Base-by-base conservation (phyloP, 148 eudicot genomes). In the Nepenthes gracilis region DNA sequence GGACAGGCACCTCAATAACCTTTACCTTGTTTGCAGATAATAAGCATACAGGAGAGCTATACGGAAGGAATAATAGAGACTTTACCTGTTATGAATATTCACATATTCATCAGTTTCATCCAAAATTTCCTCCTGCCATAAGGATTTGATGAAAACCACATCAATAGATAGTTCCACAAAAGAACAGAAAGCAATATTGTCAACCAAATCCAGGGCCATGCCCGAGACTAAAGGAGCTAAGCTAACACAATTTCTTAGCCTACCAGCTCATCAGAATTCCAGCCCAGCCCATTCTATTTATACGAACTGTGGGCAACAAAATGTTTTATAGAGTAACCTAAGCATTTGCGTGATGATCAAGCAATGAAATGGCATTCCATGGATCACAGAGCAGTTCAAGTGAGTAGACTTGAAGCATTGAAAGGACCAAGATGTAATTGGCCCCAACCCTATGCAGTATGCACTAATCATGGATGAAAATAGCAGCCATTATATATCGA, bases 91-190 rank as follows among this genome's bases (percentile, higher is more conserved):
- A 76, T 93, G 98, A 60, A 88, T 93, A 69, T 93, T 93, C 34
- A 93, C 98, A 65, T 93, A 93, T 55, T 93, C 98, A 67, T 93
- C 98, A 12, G 98, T 93, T 74, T 93, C 98, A 64, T 93, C 96
- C 70, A 93, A 55, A 77, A 93, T 93, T 71, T 93, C 98, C 84
- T 93, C 98, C 98, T 93, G 85, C 56, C 51, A 52, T 35, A 47
- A 60, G 45, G 32, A 66, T 58, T 47, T 54, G 36, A 43, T 48
- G 6, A 7, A 48, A n/a, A 43, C 23, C 15, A 63, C 56, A 69
- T 45, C 35, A 72, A 58, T 54, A 34, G 35, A 60, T 15, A 53
- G 23, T 12, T 6, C 51, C 9, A 35, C 14, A 61, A 33, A 37
- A 57, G 1, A 50, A 51, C 5, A 36, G 40, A 32, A 58, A 51